Evolutionary conservation across 257 asterid species (phyloP), one percentile per base, ranked within the genome.

Genomic region (Solanum gandarillasii): DNA sequence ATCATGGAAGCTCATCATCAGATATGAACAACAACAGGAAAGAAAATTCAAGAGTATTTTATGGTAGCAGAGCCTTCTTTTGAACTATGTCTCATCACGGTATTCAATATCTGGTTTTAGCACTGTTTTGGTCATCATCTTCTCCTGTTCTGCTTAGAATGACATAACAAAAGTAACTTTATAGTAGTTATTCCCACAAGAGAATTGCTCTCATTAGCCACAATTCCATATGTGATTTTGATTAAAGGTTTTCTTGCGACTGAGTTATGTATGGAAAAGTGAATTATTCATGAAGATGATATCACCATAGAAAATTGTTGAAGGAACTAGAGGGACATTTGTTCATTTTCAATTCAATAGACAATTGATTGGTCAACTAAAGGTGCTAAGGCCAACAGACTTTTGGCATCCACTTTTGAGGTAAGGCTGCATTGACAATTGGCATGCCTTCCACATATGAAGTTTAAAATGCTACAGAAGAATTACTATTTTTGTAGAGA

Each of bases 11-110:
- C 65, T 82, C 92, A 25, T 76, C 85, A 8, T 76, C 85, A 8
- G 91, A 91, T 78, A 81, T 86, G 25, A 92, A 92, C 62, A 90
- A 87, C 55, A 90, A 89, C 87, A 94, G 88, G 29, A 91, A 94
- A 89, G 94, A 92, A 23, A 85, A 83, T 87, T 88, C 94, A 58
- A 93, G 95, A 89, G 96, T 95, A 86, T 95, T 95, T 85, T 95
- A 95, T 90, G 98, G 98, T 5, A 94, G 98, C 91, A 91, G 98
- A 83, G 98, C 98, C 7, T 95, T 95, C 91, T 95, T 95, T 87
- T 95, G 86, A 89, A 10, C 35, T 34, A 7, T 38, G 31, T 39
- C 35, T 81, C n/a, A 85, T 39, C 21, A 25, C 29, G 65, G 43
- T 67, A 13, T 70, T 31, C 7, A 86, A 9, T 27, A 29, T 2